These are phyloP conservation scores for Verticillium klebahnii DNA, from an alignment of 2,329 filamentous ascomycete genomes.

Conservation along the genomic window DNA sequence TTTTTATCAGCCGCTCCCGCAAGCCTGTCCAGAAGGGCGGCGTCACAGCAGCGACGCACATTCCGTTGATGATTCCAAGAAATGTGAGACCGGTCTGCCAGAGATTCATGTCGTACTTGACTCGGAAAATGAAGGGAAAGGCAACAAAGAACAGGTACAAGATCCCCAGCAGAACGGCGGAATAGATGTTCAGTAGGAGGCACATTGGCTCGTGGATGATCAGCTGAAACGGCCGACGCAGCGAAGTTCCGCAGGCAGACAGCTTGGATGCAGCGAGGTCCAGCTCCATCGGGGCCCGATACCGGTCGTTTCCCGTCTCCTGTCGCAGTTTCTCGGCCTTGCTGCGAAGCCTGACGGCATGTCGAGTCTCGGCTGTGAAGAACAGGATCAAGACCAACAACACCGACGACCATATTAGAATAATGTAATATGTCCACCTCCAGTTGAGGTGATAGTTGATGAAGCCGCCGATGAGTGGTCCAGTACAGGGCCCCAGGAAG, in stretches of 20 bases:
- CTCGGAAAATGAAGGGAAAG: conserved; percentile 73
- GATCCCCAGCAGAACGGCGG: conserved; percentile 77
- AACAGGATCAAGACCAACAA: conserved; percentile 62
- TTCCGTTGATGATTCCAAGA: conserved; percentile 64
- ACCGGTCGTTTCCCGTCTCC: no score
- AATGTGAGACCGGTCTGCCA: conserved; percentile 82
- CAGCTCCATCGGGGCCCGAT: no score
- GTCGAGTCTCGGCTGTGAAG: conserved; percentile 16
- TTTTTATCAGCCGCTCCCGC: conserved; percentile 51
- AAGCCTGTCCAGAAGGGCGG: conserved; percentile 63
- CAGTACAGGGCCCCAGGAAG: conserved; percentile 56
- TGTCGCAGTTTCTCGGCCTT: no score
- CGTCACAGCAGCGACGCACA: conserved; percentile 53
- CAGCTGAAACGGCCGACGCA: conserved; percentile 72
- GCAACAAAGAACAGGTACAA: conserved; percentile 90
- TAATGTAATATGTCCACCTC: conserved; percentile 79
- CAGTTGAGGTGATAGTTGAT: conserved; percentile 73
- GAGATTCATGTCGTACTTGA: conserved; percentile 69
- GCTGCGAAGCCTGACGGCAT: no score
- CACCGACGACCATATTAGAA: conserved; percentile 72
- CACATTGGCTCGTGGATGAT: conserved; percentile 82
- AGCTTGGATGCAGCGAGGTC: no score
- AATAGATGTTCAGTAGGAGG: conserved; percentile 73
- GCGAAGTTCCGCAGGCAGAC: conserved; percentile 50
- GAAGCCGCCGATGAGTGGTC: conserved; percentile 69